Conservation (phyloP, 768 basidiomycete species). For the Hypsizygus marmoreus region DNA sequence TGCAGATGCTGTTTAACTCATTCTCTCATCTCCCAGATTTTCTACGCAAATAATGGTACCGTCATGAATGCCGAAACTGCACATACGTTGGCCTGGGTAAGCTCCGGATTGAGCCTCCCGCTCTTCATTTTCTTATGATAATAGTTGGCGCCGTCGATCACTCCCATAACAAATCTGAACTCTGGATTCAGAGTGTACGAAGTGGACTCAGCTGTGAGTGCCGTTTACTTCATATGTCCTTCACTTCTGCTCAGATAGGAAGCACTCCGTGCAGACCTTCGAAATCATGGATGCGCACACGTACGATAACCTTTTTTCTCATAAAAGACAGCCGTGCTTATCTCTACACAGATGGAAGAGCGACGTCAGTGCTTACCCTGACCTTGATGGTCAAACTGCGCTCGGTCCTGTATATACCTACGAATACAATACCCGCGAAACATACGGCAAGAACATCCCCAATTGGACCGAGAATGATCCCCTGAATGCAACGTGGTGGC, state of each 20-base stretch:
- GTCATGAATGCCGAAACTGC: slow-evolving; percentile 57
- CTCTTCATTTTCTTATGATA: slow-evolving; percentile 4
- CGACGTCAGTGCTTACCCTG: slow-evolving; percentile 60
- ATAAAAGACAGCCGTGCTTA: background rate
- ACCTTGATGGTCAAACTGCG: slow-evolving; percentile 55
- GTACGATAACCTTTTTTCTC: slow-evolving; percentile 37
- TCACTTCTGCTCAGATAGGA: too few species aligned
- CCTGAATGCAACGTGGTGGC: slow-evolving; percentile 84
- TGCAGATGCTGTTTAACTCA: background rate
- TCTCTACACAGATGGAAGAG: slow-evolving; percentile 54
- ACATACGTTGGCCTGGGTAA: slow-evolving; percentile 45
- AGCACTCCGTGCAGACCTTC: slow-evolving; percentile 54
- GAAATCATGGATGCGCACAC: slow-evolving; percentile 80
- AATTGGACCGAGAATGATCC: slow-evolving; percentile 67
- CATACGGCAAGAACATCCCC: slow-evolving; percentile 59
- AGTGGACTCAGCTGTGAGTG: slow-evolving; percentile 64
- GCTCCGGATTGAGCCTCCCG: background rate
- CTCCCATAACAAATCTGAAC: slow-evolving; percentile 71
- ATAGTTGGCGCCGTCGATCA: slow-evolving; percentile 70
- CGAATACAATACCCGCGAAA: slow-evolving; percentile 72
- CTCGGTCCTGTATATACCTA: slow-evolving; percentile 62
- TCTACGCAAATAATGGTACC: slow-evolving; percentile 73
- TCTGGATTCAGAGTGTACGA: slow-evolving; percentile 76
- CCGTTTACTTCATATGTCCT: background rate
- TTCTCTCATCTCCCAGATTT: slow-evolving; percentile 48